phyloP scores from a whole-genome alignment of 257 asterid genomes.

The Gynochthodes officinalis region DNA sequence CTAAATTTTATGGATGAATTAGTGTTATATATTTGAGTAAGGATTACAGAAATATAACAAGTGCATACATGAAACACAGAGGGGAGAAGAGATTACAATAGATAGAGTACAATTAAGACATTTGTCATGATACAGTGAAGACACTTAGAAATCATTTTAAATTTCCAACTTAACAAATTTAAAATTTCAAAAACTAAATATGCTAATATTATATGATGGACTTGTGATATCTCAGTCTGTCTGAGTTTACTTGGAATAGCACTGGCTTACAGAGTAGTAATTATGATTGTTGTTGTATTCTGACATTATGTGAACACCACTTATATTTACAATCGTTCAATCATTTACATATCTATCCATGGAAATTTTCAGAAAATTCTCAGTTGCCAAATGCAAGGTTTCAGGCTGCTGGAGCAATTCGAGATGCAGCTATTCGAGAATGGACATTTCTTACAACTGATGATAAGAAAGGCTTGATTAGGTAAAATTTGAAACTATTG shows the following conservation, averaged over 20 bases:
- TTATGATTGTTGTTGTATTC: too few relatives aligned
- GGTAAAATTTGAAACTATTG: slow-evolving; percentile 37
- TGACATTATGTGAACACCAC: neutral
- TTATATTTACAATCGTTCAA: slow-evolving; percentile 1
- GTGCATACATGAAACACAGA: neutral
- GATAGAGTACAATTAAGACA: neutral
- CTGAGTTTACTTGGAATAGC: neutral
- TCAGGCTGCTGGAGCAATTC: slow-evolving; percentile 96
- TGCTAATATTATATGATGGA: neutral
- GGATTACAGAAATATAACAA: neutral
- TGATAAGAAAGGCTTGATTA: slow-evolving; percentile 68
- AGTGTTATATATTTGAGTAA: neutral
- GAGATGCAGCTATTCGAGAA: slow-evolving; percentile 90
- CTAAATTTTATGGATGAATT: neutral
- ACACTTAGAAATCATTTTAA: neutral
- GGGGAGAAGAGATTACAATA: neutral
- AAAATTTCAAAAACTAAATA: neutral
- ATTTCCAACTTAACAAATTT: neutral
- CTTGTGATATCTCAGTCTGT: neutral
- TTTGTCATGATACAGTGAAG: neutral
- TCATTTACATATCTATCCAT: slow-evolving; percentile 8
- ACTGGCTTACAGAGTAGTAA: neutral
- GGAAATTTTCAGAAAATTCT: slow-evolving; percentile 73
- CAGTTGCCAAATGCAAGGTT: slow-evolving; percentile 81
- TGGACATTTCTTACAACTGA: slow-evolving; percentile 71